Evolutionary conservation across 1,284 basidiomycete genomes (phyloP).

Genomic region (Ganoderma lingzhi): DNA sequence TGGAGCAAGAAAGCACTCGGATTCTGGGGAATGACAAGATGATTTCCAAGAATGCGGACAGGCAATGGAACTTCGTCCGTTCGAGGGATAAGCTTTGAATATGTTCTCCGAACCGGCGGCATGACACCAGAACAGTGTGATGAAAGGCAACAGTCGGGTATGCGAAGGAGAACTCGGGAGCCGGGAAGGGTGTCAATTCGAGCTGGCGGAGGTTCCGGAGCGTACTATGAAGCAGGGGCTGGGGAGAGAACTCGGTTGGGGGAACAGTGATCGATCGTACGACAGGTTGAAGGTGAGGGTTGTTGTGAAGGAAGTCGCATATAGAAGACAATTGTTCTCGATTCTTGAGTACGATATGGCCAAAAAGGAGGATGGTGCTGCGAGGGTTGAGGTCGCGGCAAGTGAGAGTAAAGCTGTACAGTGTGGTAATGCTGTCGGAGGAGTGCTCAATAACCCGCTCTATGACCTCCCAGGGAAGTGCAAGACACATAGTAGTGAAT

Average conservation of each 20-base stretch:
- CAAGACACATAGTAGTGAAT: not conserved
- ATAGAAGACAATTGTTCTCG: not conserved
- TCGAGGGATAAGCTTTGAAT: not conserved
- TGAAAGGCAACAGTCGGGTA: not conserved
- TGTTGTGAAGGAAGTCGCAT: not conserved
- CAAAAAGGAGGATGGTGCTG: not conserved
- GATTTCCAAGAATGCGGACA: not conserved
- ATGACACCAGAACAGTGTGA: not conserved
- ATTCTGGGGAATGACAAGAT: not conserved
- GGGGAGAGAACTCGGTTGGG: not conserved
- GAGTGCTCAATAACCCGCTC: not conserved
- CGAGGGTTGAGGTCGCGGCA: not conserved
- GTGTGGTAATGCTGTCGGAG: not conserved
- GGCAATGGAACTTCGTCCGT: not conserved
- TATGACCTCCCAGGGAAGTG: constrained; percentile 4
- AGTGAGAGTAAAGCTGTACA: not conserved
- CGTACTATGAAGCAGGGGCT: not conserved
- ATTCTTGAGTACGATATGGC: not conserved
- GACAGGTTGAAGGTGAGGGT: not conserved
- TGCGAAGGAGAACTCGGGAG: too few relatives aligned
- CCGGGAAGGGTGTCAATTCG: not conserved
- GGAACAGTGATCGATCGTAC: not conserved
- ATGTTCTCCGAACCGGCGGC: not conserved
- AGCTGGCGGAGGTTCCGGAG: not conserved
- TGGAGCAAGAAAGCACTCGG: not conserved